phyloP scores from a whole-genome alignment of 2,329 filamentous ascomycete genomes.

The Hypoxylon sp. region DNA sequence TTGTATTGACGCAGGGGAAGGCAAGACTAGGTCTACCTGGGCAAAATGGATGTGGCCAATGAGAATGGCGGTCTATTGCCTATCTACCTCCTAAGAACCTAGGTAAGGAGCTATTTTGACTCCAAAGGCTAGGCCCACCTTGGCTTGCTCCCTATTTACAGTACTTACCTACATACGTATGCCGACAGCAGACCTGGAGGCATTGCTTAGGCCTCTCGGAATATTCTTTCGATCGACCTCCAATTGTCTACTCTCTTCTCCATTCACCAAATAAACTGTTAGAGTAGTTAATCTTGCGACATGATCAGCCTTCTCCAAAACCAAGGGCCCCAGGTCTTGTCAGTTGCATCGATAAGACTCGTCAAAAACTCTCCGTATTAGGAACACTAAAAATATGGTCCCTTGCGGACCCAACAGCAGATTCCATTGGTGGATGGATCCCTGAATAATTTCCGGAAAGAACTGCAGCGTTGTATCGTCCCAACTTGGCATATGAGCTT shows the following conservation, averaged over 20 bases:
- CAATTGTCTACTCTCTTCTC: slow-evolving; percentile 23
- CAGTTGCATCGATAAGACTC: slow-evolving; percentile 21
- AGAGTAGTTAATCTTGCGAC: slow-evolving; percentile 33
- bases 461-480: slow-evolving; percentile 34
- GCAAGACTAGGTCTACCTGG: slow-evolving; percentile 11
- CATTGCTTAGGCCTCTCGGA: slow-evolving; percentile 23
- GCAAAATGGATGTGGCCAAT: slow-evolving; percentile 3
- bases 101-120: slow-evolving; percentile 11
- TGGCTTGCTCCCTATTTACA: slow-evolving; percentile 12
- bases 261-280: slow-evolving; percentile 22
- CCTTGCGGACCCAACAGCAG: slow-evolving; percentile 7
- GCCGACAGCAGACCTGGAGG: too few relatives aligned
- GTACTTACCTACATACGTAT: slow-evolving; percentile 5
- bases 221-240: slow-evolving; percentile 32
- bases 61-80: slow-evolving; percentile 7
- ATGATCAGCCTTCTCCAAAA: slow-evolving; percentile 30
- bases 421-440: slow-evolving; percentile 27
- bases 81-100: slow-evolving; percentile 6
- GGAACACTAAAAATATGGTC: slow-evolving; percentile 30
- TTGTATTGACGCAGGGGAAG: slow-evolving; percentile 24
- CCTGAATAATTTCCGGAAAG: slow-evolving; percentile 36
- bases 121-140: slow-evolving; percentile 13
- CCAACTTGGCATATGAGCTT: slow-evolving; percentile 25
- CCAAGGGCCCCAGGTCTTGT: slow-evolving; percentile 17
- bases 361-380: slow-evolving; percentile 33